Evolutionary conservation across 140 eudicot genomes (phyloP).

Genomic region (Oenanthe javanica): DNA sequence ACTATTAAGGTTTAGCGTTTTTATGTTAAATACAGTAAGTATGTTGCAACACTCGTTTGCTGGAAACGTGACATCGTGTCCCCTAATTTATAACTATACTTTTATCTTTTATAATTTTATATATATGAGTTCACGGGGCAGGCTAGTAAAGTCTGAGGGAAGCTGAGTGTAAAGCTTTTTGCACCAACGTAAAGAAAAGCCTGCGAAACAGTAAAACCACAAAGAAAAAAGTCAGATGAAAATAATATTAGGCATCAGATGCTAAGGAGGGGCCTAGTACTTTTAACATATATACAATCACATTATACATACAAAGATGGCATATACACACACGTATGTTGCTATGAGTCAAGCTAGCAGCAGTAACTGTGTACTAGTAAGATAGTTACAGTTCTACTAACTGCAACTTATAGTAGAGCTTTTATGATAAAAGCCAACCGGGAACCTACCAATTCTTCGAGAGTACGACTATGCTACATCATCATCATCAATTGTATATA

Average conservation of each 20-base stretch:
- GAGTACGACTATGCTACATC: not conserved
- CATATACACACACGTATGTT: not conserved
- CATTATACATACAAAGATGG: not conserved
- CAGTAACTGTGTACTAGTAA: not conserved
- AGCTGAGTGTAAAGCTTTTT: conserved; percentile 31
- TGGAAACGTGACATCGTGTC: too few species aligned
- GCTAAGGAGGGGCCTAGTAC: conserved; percentile 2
- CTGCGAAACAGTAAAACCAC: conserved; percentile 23
- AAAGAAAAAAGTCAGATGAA: not conserved
- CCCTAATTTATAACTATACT: too few species aligned
- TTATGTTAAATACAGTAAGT: not conserved
- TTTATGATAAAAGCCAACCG: not conserved
- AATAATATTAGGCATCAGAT: not conserved
- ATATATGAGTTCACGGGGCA: conserved; percentile 26
- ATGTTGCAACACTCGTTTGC: too few species aligned
- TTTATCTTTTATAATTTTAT: too few species aligned
- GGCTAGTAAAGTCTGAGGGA: conserved; percentile 34
- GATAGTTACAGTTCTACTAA: not conserved
- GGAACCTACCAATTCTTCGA: not conserved
- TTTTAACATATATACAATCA: not conserved
- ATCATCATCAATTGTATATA: not conserved
- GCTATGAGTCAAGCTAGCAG: not conserved
- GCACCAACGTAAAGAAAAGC: conserved; percentile 30
- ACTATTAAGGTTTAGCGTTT: too few species aligned
- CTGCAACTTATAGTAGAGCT: not conserved